These are phyloP conservation scores for Carex parvula DNA, from an alignment of 176 grass and related monocot species.

Conservation along the genomic window DNA sequence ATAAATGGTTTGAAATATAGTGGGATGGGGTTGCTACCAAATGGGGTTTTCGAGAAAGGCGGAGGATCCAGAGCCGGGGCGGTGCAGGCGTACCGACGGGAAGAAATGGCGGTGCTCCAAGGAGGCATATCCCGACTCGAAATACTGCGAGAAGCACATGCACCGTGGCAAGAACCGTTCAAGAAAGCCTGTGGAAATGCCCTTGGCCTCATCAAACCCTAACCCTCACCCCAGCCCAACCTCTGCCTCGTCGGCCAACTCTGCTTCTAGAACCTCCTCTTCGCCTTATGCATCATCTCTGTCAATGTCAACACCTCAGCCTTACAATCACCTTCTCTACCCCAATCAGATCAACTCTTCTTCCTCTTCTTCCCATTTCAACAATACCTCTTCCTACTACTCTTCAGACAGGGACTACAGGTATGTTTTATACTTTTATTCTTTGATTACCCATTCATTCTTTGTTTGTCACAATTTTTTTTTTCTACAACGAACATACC, in stretches of 20 bases:
- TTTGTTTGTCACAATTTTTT: not conserved
- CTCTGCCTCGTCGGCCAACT: conserved; percentile 21
- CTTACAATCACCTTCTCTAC: conserved; percentile 48
- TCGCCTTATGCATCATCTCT: conserved; percentile 19
- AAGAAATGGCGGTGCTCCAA: conserved; percentile 99
- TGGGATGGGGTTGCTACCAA: conserved; percentile 73
- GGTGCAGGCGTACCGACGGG: conserved; percentile 86
- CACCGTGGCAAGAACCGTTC: conserved; percentile 98
- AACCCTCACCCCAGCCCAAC: conserved; percentile 14
- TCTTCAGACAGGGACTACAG: conserved; percentile 36
- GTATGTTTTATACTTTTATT: not conserved
- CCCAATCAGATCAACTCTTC: conserved; percentile 36
- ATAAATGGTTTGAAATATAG: conserved; percentile 29
- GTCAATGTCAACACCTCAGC: conserved; percentile 21
- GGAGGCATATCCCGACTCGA: conserved; percentile 90
- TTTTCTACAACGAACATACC: not conserved
- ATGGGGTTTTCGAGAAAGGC: conserved; percentile 73
- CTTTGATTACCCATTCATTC: not conserved
- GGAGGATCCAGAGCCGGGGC: conserved; percentile 83
- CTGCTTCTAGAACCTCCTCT: conserved; percentile 17
- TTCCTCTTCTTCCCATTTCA: conserved; percentile 43
- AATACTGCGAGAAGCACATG: conserved; percentile 99
- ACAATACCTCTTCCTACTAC: conserved; percentile 46
- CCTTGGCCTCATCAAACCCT: conserved; percentile 49
- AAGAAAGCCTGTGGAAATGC: conserved; percentile 99